Percentiles rank a stretch among this genome's conserved stretches.
These are phyloP conservation scores for Leucocoprinus birnbaumii DNA, from an alignment of 768 basidiomycete genomes.

Conservation along the genomic window DNA sequence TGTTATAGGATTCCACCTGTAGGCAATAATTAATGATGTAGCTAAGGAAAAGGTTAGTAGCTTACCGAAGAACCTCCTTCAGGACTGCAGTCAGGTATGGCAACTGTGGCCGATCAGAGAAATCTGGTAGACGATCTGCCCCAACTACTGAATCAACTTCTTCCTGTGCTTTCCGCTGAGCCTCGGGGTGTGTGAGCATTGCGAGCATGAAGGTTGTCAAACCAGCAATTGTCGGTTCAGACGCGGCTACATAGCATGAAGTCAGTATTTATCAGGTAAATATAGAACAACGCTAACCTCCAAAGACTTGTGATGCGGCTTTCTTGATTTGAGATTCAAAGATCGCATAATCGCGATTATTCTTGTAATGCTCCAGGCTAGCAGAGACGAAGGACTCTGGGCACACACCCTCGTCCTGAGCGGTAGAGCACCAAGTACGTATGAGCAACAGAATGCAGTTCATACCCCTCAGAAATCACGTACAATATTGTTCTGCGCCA, in stretches of 20 bases:
- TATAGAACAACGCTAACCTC: too few species aligned
- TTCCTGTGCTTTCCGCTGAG: slow-evolving; percentile 16
- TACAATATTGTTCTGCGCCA: background rate
- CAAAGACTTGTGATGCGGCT: too few species aligned
- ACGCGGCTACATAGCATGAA: too few species aligned
- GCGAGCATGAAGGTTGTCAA: slow-evolving; percentile 1
- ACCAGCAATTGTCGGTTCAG: background rate
- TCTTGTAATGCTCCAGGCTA: background rate
- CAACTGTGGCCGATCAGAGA: slow-evolving; percentile 14
- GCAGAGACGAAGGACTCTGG: background rate
- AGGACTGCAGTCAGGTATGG: slow-evolving; percentile 12
- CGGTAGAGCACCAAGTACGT: too few species aligned
- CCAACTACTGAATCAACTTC: slow-evolving; percentile 21
- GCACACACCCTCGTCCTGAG: background rate
- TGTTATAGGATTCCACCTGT: too few species aligned
- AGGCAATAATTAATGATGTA: too few species aligned
- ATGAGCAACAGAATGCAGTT: too few species aligned
- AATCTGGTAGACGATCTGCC: slow-evolving; percentile 17
- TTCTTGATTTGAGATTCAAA: too few species aligned
- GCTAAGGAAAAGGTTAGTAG: background rate
- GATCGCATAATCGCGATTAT: too few species aligned
- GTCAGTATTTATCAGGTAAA: too few species aligned
- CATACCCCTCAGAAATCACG: too few species aligned
- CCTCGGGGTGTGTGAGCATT: slow-evolving; percentile 11
- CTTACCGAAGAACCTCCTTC: slow-evolving; percentile 17